Base-by-base conservation (phyloP, 441 rosid species). In the Pelargonium myrrhifolium region DNA sequence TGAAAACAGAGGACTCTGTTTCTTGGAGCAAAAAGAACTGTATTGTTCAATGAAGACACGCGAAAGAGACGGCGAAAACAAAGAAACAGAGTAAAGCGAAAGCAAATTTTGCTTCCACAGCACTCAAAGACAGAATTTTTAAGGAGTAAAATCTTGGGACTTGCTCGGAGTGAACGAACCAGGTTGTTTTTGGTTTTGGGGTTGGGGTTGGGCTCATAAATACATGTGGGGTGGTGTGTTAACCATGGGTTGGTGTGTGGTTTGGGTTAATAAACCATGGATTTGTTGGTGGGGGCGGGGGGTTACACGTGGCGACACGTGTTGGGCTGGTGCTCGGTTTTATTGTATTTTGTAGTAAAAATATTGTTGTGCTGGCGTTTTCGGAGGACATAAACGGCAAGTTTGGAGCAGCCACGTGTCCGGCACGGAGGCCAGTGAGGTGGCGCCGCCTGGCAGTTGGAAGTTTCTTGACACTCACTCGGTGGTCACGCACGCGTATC, bases 281-380 rank as follows among this genome's bases (percentile, higher is more conserved):
- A 24, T 28, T 37, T 37, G 8, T 9, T 37, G 21, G 7, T 11
- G 51, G 62, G 59, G 61, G 63, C 2, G 24, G 17, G 45, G 5
- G 43, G 69, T 1, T 65, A 77, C 78, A 68, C 64, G 78, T 76
- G 74, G 65, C 65, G 70, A 79, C 89, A 83, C 83, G 87, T 80
- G 89, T 76, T 55, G 58, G 59, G 72, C 26, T 45, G 56, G 12
- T 9, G 39, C n/a, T 17, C 6, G 59, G 22, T 14, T 12, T 53
- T 5, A 6, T 37, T 6, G 8, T 37, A 6, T 37, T 37, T 8
- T 37, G 9, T 37, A 37, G 8, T 37, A 8, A 0, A 37, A 1
- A 37, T n/a, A 37, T 37, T 9, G 40, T 43, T 35, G 66, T 15
- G 67, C 28, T 72, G 74, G 58, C 65, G 2, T 45, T 66, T 63